phyloP scores from a whole-genome alignment of 1,284 basidiomycete species.

The Chalciporus sp. region DNA sequence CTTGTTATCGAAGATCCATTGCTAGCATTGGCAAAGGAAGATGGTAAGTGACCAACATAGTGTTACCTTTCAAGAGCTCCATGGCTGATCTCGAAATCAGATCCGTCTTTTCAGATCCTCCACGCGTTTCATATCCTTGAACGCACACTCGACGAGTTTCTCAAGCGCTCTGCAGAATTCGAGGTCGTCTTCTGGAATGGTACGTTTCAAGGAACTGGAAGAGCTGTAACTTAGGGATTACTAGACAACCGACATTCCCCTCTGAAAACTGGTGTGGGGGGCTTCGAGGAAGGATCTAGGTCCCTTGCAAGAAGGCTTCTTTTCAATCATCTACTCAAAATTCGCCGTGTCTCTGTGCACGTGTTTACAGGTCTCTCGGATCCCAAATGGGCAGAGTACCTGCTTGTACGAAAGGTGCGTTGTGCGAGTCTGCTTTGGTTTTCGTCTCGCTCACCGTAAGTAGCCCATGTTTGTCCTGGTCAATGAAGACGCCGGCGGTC shows the following conservation, averaged over 20 bases:
- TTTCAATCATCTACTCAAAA: constrained; percentile 48
- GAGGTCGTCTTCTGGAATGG: constrained; percentile 67
- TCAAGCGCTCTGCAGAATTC: constrained; percentile 54
- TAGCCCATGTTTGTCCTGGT: constrained; percentile 71
- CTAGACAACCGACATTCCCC: constrained; percentile 47
- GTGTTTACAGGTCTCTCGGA: constrained; percentile 49
- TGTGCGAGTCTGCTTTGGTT: not conserved
- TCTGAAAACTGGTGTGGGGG: constrained; percentile 38
- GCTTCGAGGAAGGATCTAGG: constrained; percentile 46
- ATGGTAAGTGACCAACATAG: constrained; percentile 37
- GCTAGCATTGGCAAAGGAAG: constrained; percentile 50
- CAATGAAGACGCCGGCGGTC: constrained; percentile 50
- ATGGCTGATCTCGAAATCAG: constrained; percentile 31
- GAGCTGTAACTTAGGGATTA: not conserved
- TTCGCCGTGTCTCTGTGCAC: constrained; percentile 42
- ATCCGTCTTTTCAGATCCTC: constrained; percentile 59
- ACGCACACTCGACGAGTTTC: constrained; percentile 48
- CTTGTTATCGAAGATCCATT: constrained; percentile 58
- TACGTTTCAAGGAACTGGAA: constrained; percentile 26
- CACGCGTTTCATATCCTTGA: constrained; percentile 63
- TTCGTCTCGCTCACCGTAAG: constrained; percentile 3
- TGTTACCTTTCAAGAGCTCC: not conserved
- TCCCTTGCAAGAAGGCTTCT: constrained; percentile 54
- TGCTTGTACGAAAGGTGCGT: constrained; percentile 42
- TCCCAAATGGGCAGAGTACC: constrained; percentile 51